These are phyloP conservation scores for Backusella sp. DNA, from an alignment of 192 early-diverging fungal genomes.

Conservation along the genomic window DNA sequence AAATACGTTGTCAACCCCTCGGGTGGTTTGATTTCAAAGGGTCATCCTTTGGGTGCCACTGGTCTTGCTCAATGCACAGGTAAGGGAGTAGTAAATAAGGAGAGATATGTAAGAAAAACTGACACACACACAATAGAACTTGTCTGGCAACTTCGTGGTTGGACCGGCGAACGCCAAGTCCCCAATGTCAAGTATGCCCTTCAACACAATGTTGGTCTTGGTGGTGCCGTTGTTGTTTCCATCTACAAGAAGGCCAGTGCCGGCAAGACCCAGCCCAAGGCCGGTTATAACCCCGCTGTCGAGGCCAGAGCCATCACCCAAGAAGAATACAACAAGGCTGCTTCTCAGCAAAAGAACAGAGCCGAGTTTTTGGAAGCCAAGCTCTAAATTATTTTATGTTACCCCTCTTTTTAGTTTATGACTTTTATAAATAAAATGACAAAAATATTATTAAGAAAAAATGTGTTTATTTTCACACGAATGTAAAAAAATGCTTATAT, in stretches of 20 bases:
- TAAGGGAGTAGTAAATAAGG: constrained; percentile 28
- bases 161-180: constrained; percentile 68
- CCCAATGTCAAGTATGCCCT: constrained; percentile 61
- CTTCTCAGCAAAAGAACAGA: constrained; percentile 38
- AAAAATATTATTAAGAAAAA: neutral
- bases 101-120: neutral
- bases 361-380: constrained; percentile 35
- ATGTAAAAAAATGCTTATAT: neutral
- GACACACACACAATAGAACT: constrained; percentile 21
- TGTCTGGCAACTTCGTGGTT: constrained; percentile 61
- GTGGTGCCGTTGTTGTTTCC: constrained; percentile 68
- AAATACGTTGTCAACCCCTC: constrained; percentile 71
- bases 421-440: neutral
- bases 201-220: constrained; percentile 75
- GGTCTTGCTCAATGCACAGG: constrained; percentile 74
- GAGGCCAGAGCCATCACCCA: constrained; percentile 59
- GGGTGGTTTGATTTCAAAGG: constrained; percentile 75
- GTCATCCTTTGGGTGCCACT: constrained; percentile 75
- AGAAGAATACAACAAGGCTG: constrained; percentile 53
- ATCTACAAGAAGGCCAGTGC: constrained; percentile 57
- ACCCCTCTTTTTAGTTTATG: neutral
- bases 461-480: neutral
- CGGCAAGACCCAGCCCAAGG: constrained; percentile 37
- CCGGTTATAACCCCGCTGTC: constrained; percentile 57
- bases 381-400: constrained; percentile 18